Percentiles rank a stretch among this genome's conserved stretches.
phyloP scores from a whole-genome alignment of 2,329 filamentous ascomycete species.

The Ophiostoma montium region DNA sequence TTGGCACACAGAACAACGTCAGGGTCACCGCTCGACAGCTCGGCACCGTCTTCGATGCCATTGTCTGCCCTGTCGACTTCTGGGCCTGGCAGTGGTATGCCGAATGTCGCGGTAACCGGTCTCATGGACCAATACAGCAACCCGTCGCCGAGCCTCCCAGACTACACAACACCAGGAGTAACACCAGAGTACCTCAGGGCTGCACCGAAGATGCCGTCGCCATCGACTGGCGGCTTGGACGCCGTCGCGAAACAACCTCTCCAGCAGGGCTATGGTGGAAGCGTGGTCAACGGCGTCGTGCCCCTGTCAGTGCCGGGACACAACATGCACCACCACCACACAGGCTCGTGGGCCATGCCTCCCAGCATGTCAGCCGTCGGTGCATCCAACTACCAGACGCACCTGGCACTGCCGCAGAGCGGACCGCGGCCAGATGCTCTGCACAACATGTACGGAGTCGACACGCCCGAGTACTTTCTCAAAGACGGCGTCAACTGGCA shows the following conservation, averaged over 20 bases:
- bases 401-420: background rate
- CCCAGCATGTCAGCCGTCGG: background rate
- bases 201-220: background rate
- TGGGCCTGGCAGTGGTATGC: background rate
- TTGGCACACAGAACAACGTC: background rate
- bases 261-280: background rate
- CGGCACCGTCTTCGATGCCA: background rate
- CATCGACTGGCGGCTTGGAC: background rate
- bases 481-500: slow-evolving; percentile 45
- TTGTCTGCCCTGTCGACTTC: background rate
- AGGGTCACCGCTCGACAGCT: background rate
- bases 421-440: background rate
- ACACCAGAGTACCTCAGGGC: slow-evolving; percentile 8
- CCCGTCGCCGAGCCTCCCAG: slow-evolving; percentile 16
- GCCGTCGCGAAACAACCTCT: background rate
- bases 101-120: background rate
- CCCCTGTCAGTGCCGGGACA: background rate
- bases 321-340: background rate
- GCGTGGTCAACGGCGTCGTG: background rate
- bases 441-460: slow-evolving; percentile 25
- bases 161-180: slow-evolving; percentile 10
- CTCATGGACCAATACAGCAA: slow-evolving; percentile 14
- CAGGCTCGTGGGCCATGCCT: slow-evolving; percentile 8
- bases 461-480: slow-evolving; percentile 43
- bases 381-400: background rate